A percentile compares a stretch with the other conserved stretches of the same genome.
phyloP scores from a whole-genome alignment of 805 yeast genomes.

The Suhomyces xylopsoci region DNA sequence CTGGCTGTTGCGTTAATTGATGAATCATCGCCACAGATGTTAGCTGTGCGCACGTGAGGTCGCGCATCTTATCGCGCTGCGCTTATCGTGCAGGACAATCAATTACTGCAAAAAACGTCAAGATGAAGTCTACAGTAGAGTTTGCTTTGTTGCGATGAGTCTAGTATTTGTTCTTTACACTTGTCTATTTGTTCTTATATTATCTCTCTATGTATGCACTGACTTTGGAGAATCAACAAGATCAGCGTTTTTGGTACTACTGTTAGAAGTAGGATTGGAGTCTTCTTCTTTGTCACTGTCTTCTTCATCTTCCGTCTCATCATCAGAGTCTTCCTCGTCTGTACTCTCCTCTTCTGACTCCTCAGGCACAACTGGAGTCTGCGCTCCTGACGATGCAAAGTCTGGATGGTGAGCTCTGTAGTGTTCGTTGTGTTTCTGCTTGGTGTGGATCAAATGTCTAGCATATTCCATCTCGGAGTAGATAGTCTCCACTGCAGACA shows the following conservation, averaged over 20 bases:
- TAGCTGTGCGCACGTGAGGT: neutral
- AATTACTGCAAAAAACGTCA: neutral
- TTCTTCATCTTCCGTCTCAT: constrained; percentile 7
- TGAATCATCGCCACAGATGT: neutral
- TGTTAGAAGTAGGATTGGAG: neutral
- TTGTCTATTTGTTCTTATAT: neutral
- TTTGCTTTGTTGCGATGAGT: too few relatives aligned
- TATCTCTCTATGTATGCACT: neutral
- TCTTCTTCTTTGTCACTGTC: neutral
- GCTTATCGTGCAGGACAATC: neutral
- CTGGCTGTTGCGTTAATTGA: neutral
- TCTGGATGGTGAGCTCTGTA: constrained; percentile 16
- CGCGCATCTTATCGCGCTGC: neutral
- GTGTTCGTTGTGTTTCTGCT: constrained; percentile 35
- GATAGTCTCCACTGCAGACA: constrained; percentile 70
- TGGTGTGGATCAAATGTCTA: constrained; percentile 48
- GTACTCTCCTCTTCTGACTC: constrained; percentile 12
- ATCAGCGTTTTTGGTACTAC: neutral
- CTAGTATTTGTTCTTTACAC: too few relatives aligned
- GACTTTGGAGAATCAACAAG: neutral
- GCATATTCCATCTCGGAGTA: constrained; percentile 81
- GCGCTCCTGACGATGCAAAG: constrained; percentile 20
- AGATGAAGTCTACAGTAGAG: too few relatives aligned
- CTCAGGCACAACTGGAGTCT: constrained; percentile 25
- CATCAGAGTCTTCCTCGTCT: constrained; percentile 12